These are phyloP conservation scores for Anethum foeniculum DNA, from an alignment of 140 eudicot genomes.

Conservation along the genomic window DNA sequence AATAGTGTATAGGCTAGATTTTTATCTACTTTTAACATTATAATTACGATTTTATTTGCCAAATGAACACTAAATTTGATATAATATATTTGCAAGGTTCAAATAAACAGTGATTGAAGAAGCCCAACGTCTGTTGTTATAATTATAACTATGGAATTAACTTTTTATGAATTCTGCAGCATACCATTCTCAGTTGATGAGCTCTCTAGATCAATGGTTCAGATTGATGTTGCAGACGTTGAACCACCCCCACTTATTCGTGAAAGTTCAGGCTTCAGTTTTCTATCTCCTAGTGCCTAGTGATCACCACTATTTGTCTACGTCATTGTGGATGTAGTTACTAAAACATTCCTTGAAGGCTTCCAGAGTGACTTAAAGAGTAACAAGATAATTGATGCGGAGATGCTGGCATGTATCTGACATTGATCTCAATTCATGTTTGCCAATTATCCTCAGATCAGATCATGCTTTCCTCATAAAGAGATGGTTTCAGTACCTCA, in stretches of 20 bases:
- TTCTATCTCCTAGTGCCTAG: constrained; percentile 52
- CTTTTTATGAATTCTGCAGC: constrained; percentile 38
- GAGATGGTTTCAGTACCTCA: background rate
- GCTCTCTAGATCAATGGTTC: constrained; percentile 74
- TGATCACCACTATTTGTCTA: constrained; percentile 9
- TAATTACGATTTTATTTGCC: background rate
- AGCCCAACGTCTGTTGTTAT: background rate
- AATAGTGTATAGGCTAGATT: background rate
- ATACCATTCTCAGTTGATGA: constrained; percentile 90
- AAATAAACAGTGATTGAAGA: background rate
- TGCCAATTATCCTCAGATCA: background rate
- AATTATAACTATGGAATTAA: background rate
- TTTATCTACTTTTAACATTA: background rate
- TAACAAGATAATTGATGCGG: background rate
- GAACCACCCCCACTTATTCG: constrained; percentile 97
- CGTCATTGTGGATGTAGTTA: background rate
- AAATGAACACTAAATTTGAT: background rate
- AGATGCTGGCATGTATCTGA: background rate
- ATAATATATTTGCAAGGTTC: background rate
- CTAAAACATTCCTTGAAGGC: background rate
- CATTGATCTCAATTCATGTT: background rate
- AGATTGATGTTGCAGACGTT: constrained; percentile 56
- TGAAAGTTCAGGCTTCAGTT: constrained; percentile 91
- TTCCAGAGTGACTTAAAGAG: background rate
- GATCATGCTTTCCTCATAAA: background rate